phyloP scores from a whole-genome alignment of 2,329 filamentous ascomycete species.

The Penicillium sp. region DNA sequence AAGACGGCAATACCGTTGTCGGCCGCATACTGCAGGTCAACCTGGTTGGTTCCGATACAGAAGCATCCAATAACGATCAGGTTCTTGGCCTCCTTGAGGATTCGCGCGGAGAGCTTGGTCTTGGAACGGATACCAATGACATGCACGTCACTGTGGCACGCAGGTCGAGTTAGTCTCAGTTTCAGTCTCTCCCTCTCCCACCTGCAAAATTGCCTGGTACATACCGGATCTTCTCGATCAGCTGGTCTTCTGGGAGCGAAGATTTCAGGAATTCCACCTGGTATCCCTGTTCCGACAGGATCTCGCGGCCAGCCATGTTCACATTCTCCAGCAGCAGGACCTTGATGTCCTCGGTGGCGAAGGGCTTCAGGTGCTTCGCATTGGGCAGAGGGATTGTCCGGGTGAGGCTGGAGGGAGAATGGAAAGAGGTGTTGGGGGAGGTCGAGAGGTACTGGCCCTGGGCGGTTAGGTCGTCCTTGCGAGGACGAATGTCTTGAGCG shows the following conservation, averaged over 20 bases:
- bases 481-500: slow-evolving; percentile 41
- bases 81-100: slow-evolving; percentile 88
- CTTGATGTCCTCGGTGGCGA: slow-evolving; percentile 94
- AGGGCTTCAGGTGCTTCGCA: slow-evolving; percentile 85
- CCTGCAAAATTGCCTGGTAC: slow-evolving; percentile 26
- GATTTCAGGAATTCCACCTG: slow-evolving; percentile 92
- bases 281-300: slow-evolving; percentile 84
- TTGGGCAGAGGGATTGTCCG: slow-evolving; percentile 51
- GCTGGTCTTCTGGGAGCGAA: slow-evolving; percentile 86
- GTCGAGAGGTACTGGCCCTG: slow-evolving; percentile 71
- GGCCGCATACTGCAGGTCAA: slow-evolving; percentile 51
- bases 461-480: slow-evolving; percentile 39
- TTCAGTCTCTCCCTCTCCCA: slow-evolving; percentile 6
- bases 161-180: slow-evolving; percentile 15
- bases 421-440: slow-evolving; percentile 75
- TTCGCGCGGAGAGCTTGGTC: slow-evolving; percentile 86
- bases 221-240: slow-evolving; percentile 95
- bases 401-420: slow-evolving; percentile 68
- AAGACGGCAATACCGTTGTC: slow-evolving; percentile 83
- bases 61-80: slow-evolving; percentile 96
- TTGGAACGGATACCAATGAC: slow-evolving; percentile 98
- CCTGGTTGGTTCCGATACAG: slow-evolving; percentile 86
- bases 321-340: slow-evolving; percentile 95
- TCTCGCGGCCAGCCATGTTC: slow-evolving; percentile 84
- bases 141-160: slow-evolving; percentile 74